phyloP scores from a whole-genome alignment of 1,139 yeast genomes.

The Sugiyamaella pinicola region DNA sequence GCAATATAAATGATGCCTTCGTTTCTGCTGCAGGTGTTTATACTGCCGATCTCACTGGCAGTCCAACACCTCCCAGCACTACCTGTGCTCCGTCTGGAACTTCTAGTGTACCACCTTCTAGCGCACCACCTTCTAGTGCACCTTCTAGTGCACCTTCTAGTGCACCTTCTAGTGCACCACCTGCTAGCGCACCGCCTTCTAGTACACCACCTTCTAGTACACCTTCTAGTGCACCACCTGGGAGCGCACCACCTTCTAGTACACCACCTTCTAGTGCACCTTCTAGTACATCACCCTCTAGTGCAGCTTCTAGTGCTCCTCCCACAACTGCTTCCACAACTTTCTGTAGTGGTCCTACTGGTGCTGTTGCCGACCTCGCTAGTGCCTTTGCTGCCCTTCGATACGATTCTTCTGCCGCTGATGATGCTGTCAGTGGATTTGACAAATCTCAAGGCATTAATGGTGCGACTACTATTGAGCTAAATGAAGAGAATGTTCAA shows the following conservation, averaged over 20 bases:
- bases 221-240: not conserved
- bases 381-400: conserved; percentile 17
- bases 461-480: conserved; percentile 28
- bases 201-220: not conserved
- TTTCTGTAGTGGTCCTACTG: conserved; percentile 15
- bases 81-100: conserved; percentile 7
- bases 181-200: not conserved
- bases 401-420: conserved; percentile 12
- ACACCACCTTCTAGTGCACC: conserved; percentile 1
- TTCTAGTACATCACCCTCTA: not conserved
- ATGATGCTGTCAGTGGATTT: conserved; percentile 5
- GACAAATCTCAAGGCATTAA: conserved; percentile 22
- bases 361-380: conserved; percentile 15
- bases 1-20: conserved; percentile 19
- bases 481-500: conserved; percentile 14
- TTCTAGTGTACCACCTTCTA: no score
- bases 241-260: not conserved
- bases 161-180: conserved; percentile 1
- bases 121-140: not conserved
- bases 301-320: conserved; percentile 10
- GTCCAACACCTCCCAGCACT: conserved; percentile 11
- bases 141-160: not conserved
- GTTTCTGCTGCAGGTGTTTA: conserved; percentile 16
- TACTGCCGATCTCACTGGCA: conserved; percentile 6
- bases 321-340: conserved; percentile 9